A percentile compares a stretch with the other conserved stretches of the same genome.
Evolutionary conservation across 345 rosid species (phyloP).

Genomic region (Brassica rapa): DNA sequence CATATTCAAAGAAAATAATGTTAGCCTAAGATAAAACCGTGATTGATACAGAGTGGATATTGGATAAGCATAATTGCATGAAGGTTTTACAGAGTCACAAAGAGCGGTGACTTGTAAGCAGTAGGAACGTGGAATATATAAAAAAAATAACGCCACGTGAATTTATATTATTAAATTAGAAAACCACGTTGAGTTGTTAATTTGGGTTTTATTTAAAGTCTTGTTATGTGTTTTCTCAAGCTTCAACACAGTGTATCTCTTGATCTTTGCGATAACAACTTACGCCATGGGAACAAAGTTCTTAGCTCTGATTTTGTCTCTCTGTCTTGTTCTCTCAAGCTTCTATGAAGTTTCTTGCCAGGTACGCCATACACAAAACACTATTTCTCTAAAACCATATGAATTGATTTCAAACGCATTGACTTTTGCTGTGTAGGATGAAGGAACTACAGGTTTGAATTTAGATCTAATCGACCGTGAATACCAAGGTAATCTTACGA

Average conservation of each 20-base stretch:
- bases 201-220: conserved; percentile 19
- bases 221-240: not conserved
- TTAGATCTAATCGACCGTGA: conserved; percentile 29
- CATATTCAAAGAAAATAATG: not conserved
- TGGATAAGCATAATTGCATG: not conserved
- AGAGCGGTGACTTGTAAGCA: conserved; percentile 1
- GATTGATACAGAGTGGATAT: not conserved
- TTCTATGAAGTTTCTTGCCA: conserved; percentile 38
- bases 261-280: conserved; percentile 18
- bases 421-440: conserved; percentile 29
- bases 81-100: not conserved
- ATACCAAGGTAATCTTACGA: conserved; percentile 21
- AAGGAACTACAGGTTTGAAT: conserved; percentile 32
- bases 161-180: conserved; percentile 15
- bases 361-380: conserved; percentile 24
- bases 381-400: not conserved
- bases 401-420: not conserved
- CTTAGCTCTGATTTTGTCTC: conserved; percentile 37
- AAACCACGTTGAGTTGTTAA: conserved; percentile 29
- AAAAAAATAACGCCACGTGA: conserved; percentile 33
- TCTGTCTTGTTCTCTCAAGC: conserved; percentile 30
- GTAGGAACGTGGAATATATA: conserved; percentile 8
- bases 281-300: conserved; percentile 30
- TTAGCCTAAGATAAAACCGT: not conserved
- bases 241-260: conserved; percentile 13